phyloP scores from a whole-genome alignment of 345 rosid species.

The Aquilaria yunnanensis region DNA sequence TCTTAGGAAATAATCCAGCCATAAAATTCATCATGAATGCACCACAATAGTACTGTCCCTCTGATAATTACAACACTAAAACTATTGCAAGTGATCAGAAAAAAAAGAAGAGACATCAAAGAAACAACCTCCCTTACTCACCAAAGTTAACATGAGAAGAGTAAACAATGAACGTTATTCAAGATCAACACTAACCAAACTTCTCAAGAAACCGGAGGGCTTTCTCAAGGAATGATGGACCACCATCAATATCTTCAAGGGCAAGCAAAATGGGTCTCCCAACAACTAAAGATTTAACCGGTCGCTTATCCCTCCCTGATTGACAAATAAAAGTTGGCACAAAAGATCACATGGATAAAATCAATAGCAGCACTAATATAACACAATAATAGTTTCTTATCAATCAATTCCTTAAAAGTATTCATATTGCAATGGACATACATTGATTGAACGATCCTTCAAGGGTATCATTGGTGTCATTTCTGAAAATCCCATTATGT shows the following conservation, averaged over 20 bases:
- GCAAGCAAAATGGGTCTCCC: constrained; percentile 99
- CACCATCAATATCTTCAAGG: constrained; percentile 97
- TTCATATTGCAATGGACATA: constrained; percentile 27
- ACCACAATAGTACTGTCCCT: no score
- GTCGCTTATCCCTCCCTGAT: constrained; percentile 92
- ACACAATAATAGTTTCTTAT: not conserved
- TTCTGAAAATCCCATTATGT: constrained; percentile 78
- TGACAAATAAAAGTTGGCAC: constrained; percentile 13
- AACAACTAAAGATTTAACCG: constrained; percentile 90
- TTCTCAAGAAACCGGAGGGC: constrained; percentile 94
- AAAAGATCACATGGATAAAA: constrained; percentile 6
- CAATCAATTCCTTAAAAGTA: constrained; percentile 10
- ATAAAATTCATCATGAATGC: no score
- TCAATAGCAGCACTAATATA: not conserved
- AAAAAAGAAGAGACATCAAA: not conserved
- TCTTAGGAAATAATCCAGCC: no score
- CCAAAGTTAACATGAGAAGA: not conserved
- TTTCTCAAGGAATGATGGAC: constrained; percentile 99
- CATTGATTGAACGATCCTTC: constrained; percentile 89
- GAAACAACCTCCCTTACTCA: constrained; percentile 4
- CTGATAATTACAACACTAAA: constrained; percentile 1
- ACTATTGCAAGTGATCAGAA: not conserved
- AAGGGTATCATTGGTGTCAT: constrained; percentile 59
- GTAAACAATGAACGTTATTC: not conserved
- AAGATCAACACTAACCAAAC: constrained; percentile 53